A percentile compares a stretch with the other conserved stretches of the same genome.
Evolutionary conservation across 169 alveolate species (phyloP).

Genomic region (Amoebophrya sp.): DNA sequence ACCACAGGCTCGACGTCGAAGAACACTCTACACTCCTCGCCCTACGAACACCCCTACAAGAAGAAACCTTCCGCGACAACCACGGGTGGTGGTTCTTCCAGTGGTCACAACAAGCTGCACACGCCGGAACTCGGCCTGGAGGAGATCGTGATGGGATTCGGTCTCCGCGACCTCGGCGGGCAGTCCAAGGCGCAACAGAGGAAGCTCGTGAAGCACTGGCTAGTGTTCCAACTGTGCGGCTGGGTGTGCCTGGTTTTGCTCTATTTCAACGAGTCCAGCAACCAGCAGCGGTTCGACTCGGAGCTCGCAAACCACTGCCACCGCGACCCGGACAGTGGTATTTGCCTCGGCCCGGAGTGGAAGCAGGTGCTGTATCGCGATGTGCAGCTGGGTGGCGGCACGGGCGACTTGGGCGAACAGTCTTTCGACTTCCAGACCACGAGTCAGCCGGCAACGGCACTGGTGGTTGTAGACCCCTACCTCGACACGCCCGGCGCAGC

Average conservation of each 20-base stretch:
- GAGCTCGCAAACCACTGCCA: not conserved
- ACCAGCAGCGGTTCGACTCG: not conserved
- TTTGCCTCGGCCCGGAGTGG: not conserved
- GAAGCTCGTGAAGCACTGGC: not conserved
- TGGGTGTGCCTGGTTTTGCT: not conserved
- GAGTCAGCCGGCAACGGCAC: not conserved
- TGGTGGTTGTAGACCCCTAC: constrained; percentile 4
- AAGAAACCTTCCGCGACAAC: too few species aligned
- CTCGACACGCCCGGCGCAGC: not conserved
- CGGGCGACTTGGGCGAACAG: not conserved
- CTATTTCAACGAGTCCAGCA: not conserved
- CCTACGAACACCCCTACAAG: not conserved
- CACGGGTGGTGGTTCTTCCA: too few species aligned
- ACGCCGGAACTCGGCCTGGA: not conserved
- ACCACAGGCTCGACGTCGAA: not conserved
- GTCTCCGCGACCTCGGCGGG: not conserved
- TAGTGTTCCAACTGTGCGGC: not conserved
- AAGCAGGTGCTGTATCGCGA: not conserved
- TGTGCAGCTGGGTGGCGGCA: not conserved
- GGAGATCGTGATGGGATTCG: not conserved
- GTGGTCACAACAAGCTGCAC: too few species aligned
- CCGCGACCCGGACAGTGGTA: constrained; percentile 1
- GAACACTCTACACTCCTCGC: not conserved
- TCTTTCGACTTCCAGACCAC: not conserved
- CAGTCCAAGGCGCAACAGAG: not conserved